phyloP scores from a whole-genome alignment of 2,329 filamentous ascomycete species.

The Cadophora sp. region DNA sequence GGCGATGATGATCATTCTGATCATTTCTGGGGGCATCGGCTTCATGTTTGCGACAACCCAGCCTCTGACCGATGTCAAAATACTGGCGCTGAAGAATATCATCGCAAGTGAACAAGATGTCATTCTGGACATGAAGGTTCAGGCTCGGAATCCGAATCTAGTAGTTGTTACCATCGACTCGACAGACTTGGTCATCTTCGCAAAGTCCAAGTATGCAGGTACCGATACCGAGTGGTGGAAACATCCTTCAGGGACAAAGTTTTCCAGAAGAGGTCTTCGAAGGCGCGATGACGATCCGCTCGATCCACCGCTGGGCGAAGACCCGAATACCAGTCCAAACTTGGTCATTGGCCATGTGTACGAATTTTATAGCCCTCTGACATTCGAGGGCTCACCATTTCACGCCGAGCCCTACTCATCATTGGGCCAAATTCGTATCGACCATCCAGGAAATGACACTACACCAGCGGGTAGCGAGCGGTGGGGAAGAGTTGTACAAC shows the following conservation, averaged over 20 bases:
- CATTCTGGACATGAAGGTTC: conserved; percentile 90
- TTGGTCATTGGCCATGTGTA: conserved; percentile 92
- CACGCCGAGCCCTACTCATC: conserved; percentile 75
- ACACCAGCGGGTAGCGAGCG: conserved; percentile 80
- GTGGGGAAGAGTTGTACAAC: conserved; percentile 89
- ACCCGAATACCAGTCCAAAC: conserved; percentile 73
- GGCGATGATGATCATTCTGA: conserved; percentile 79
- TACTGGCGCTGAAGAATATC: conserved; percentile 85
- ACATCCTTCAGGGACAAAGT: conserved; percentile 42
- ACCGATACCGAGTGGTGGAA: conserved; percentile 63
- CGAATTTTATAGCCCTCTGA: conserved; percentile 84
- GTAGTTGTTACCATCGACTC: conserved; percentile 86
- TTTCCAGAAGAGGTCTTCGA: conserved; percentile 45
- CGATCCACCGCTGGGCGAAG: conserved; percentile 58
- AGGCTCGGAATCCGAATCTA: conserved; percentile 91
- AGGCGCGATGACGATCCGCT: conserved; percentile 43
- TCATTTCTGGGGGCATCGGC: conserved; percentile 84
- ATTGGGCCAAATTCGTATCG: conserved; percentile 81
- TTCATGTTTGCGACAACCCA: conserved; percentile 94
- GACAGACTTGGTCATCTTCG: conserved; percentile 91
- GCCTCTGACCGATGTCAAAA: conserved; percentile 78
- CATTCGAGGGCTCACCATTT: conserved; percentile 90
- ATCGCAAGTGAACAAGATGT: conserved; percentile 93
- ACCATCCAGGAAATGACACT: conserved; percentile 86
- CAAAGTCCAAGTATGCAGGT: conserved; percentile 90